Evolutionary conservation across 2,329 filamentous ascomycete genomes (phyloP), one percentile per base, ranked within the genome.

Genomic region (Claviceps monticola): DNA sequence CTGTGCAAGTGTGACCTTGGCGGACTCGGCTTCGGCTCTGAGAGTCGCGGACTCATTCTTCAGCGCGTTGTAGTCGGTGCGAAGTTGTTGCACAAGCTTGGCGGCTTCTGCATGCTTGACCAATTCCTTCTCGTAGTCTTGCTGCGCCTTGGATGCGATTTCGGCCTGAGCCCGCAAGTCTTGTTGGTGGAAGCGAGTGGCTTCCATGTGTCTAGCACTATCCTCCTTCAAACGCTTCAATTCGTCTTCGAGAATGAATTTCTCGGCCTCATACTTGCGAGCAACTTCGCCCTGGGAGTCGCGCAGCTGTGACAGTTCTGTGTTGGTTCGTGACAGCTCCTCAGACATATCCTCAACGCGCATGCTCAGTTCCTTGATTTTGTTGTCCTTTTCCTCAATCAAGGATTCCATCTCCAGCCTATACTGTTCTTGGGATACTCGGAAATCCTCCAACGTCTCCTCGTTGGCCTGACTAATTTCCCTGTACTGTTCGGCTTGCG

Each of bases 41-140:
- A 86, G 74, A 23, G 83, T 79, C 14, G 86, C 83, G 3, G 88
- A 75, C 54, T 94, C 80, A 1, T 86, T 84, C 69, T 88, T 90
- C 55, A 97, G 70, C 58, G 87, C 74, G 61, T 95, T 93, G 66
- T 86, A 79, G 57, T 97, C 88, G 4, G 75, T 74, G 49, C 93
- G 86, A 48, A 95, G 74, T 50, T 76, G 76, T 59, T 95, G 88
- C 14, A 96, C 74, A 38, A 81, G 79, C 68, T 89, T 90, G 13
- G 91, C 88, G n/a, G 91, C 93, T 58, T 96, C 88, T 1, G 90
- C 91, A 68, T 98, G 93, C 71, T 93, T 96, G 61, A 95, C 79
- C 11, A 98, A 76, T 66, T 98, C 93, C 56, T 83, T 83, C 66
- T 98, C 94, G 63, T 98, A 98, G 59, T 93, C 90, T 63, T 95